phyloP scores from a whole-genome alignment of 2,329 filamentous ascomycete genomes.

The Colletotrichum somersetense region DNA sequence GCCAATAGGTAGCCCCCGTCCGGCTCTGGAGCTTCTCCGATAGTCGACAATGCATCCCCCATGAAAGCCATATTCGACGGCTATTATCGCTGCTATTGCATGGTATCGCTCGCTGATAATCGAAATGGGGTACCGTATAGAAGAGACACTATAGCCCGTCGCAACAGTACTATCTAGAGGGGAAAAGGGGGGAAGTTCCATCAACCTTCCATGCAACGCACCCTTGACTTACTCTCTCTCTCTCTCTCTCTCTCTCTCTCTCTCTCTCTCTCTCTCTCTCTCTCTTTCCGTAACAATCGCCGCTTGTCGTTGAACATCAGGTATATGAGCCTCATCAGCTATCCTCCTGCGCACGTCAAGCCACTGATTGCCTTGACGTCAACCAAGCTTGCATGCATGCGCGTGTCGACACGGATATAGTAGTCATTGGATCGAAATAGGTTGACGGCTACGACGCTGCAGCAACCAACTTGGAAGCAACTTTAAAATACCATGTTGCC shows the following conservation, averaged over 20 bases:
- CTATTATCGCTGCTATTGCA: conserved; percentile 26
- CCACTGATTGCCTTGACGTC: conserved; percentile 3
- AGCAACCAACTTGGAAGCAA: background rate
- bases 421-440: conserved; percentile 1
- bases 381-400: background rate
- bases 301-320: conserved; percentile 7
- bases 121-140: background rate
- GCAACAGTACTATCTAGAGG: background rate
- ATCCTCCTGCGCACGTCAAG: background rate
- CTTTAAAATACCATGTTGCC: background rate
- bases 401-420: background rate
- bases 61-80: conserved; percentile 22
- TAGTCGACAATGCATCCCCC: background rate
- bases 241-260: no score
- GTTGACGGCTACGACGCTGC: conserved; percentile 13
- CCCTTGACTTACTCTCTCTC: background rate
- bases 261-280: background rate
- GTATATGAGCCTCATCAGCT: conserved; percentile 25
- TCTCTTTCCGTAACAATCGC: conserved; percentile 22
- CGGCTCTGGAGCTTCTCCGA: background rate
- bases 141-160: background rate
- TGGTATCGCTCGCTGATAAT: conserved; percentile 11
- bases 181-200: background rate
- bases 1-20: background rate
- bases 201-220: conserved; percentile 7